Percentiles rank a stretch among this genome's conserved stretches.
Evolutionary conservation across 805 yeast species (phyloP).

Genomic region (Zygosaccharomyces pseudorouxii): DNA sequence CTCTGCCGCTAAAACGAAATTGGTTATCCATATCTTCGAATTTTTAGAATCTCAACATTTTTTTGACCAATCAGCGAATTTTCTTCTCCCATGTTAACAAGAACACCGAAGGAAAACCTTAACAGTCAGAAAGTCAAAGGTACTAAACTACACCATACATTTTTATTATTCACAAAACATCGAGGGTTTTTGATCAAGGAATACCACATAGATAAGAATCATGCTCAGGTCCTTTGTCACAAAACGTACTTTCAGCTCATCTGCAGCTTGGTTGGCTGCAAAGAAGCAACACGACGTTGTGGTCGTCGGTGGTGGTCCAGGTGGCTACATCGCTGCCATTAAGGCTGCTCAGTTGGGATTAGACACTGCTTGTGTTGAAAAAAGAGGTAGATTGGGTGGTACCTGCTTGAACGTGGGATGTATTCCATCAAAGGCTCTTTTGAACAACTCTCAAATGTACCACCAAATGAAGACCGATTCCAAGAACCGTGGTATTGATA

Average conservation of each 20-base stretch:
- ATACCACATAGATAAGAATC: not conserved
- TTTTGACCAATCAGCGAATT: conserved; percentile 6
- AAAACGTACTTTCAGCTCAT: conserved; percentile 16
- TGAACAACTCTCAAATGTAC: conserved; percentile 90
- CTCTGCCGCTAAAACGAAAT: no score
- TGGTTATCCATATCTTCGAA: not conserved
- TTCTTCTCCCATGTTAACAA: conserved; percentile 1
- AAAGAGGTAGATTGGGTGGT: conserved; percentile 95
- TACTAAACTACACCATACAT: not conserved
- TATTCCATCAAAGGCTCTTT: conserved; percentile 93
- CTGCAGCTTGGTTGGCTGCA: conserved; percentile 19
- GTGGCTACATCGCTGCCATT: conserved; percentile 98
- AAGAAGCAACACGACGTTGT: conserved; percentile 75
- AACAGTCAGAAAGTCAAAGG: conserved; percentile 2
- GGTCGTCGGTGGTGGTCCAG: conserved; percentile 99
- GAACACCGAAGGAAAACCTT: conserved; percentile 2
- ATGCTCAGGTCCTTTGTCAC: conserved; percentile 19
- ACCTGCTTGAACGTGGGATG: conserved; percentile 99
- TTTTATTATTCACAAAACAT: not conserved
- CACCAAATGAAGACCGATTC: conserved; percentile 87
- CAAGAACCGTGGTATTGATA: conserved; percentile 83
- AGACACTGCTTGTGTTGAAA: conserved; percentile 94
- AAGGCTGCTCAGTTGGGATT: conserved; percentile 95
- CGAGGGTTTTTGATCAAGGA: not conserved
- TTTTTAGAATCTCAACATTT: not conserved